Percentiles rank a stretch among this genome's conserved stretches.
phyloP scores from a whole-genome alignment of 129 eudicot species.

The Ambrosia artemisiifolia region DNA sequence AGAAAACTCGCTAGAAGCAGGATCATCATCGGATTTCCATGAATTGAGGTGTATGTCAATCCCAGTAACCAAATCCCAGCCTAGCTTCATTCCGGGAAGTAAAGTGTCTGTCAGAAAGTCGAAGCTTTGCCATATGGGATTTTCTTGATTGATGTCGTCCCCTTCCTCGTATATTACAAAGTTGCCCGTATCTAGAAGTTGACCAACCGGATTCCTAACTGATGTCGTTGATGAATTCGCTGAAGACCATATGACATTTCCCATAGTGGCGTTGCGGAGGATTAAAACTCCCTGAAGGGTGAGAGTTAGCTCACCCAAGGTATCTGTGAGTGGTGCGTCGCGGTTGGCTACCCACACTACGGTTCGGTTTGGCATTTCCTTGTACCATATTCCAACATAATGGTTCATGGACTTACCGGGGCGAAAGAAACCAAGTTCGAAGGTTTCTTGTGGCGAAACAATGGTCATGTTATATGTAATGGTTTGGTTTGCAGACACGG shows the following conservation, averaged over 20 bases:
- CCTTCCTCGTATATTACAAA: not conserved
- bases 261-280: not conserved
- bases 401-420: slow-evolving; percentile 22
- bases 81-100: slow-evolving; percentile 8
- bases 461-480: slow-evolving; percentile 7
- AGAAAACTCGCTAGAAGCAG: slow-evolving; percentile 6
- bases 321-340: not conserved
- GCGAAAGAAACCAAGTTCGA: slow-evolving; percentile 40
- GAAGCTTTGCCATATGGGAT: slow-evolving; percentile 12
- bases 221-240: not conserved
- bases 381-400: slow-evolving; percentile 19
- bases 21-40: slow-evolving; percentile 15
- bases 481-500: not conserved
- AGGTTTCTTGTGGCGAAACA: slow-evolving; percentile 15
- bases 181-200: slow-evolving; percentile 9
- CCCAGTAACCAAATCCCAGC: not conserved
- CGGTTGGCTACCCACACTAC: slow-evolving; percentile 26
- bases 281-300: not conserved
- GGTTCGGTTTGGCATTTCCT: not conserved
- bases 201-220: not conserved
- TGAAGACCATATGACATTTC: not conserved
- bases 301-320: not conserved
- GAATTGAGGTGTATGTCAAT: not conserved
- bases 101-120: not conserved
- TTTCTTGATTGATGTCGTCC: not conserved